Evolutionary conservation across 2,329 filamentous ascomycete genomes (phyloP), one percentile per base, ranked within the genome.

Genomic region (Xylaria digitata): DNA sequence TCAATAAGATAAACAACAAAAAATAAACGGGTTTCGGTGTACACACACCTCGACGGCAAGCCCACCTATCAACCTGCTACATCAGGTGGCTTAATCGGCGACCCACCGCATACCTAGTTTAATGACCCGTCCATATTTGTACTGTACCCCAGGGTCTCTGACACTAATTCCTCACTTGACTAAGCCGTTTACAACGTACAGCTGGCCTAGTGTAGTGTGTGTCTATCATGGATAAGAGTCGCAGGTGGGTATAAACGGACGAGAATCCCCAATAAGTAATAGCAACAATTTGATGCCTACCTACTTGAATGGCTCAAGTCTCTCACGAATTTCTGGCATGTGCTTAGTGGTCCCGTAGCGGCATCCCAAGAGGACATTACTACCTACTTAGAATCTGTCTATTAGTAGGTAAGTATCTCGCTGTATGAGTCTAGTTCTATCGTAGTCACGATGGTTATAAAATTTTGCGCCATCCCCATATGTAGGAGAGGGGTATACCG

Each of bases 11-110:
- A 54, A 34, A 40, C 34, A 40, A 4, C 37, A n/a, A 43, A 15
- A 55, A 26, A 55, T 30, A 37, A 55, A 42, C 17, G 17, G 26
- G 17, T 2, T 34, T 19, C 6, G 17, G 17, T 49, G 46, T 32
- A 9, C 30, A n/a, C 1, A 19, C 32, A 37, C 9, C n/a, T 15
- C 30, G 37, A 5, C n/a, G 9, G 13, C 19, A 55, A 42, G 52
- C 37, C 37, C 37, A 40, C 37, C 34, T 37, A 37, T 13, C 34
- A 9, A 37, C 34, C 34, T 9, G 8, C 34, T 40, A 40, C 37
- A 15, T 43, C 53, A 21, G 34, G 43, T 43, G 8, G 53, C 37
- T 37, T 21, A 32, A 54, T 61, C 58, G 58, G 58, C 58, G 26
- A 32, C 19, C 32, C 37, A 54, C 19, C 49, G 46, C 42, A 46